Evolutionary conservation across 2,329 filamentous ascomycete species (phyloP).

Genomic region (Lachnellula hyalina): DNA sequence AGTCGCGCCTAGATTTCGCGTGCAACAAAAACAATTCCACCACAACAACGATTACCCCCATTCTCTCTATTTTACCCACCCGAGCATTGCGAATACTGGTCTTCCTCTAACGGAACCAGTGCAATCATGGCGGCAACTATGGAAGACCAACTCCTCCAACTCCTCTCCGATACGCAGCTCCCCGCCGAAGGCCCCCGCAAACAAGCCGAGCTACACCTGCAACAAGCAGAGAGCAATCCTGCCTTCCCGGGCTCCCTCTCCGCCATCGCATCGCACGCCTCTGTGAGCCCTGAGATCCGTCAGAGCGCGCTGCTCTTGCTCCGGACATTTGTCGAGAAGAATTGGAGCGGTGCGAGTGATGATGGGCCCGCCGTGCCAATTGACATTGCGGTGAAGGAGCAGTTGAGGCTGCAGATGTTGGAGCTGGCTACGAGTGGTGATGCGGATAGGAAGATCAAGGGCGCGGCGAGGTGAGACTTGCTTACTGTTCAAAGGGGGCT

Average conservation of each 20-base stretch:
- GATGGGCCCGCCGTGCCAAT: conserved; percentile 59
- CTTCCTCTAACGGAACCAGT: not conserved
- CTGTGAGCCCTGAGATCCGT: conserved; percentile 68
- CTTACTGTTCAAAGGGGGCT: not conserved
- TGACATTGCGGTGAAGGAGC: conserved; percentile 65
- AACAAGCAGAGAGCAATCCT: conserved; percentile 46
- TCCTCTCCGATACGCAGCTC: conserved; percentile 83
- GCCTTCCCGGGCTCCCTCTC: conserved; percentile 76
- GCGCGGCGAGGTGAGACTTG: conserved; percentile 68
- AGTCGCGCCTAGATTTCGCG: conserved; percentile 1
- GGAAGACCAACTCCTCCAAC: conserved; percentile 87
- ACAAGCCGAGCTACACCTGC: conserved; percentile 62
- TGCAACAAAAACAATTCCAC: not conserved
- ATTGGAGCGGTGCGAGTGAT: conserved; percentile 75
- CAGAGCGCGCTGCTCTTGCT: conserved; percentile 78
- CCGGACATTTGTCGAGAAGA: conserved; percentile 75
- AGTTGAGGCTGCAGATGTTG: conserved; percentile 69
- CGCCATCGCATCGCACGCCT: conserved; percentile 72
- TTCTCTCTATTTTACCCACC: not conserved
- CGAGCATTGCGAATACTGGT: not conserved
- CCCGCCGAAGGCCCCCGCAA: conserved; percentile 71
- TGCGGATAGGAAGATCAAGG: conserved; percentile 78
- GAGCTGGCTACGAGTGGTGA: conserved; percentile 68
- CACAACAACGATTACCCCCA: not conserved
- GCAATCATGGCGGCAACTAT: conserved; percentile 45